Evolutionary conservation across 345 rosid species (phyloP), one percentile per base, ranked within the genome.

Genomic region (Heritiera littoralis): DNA sequence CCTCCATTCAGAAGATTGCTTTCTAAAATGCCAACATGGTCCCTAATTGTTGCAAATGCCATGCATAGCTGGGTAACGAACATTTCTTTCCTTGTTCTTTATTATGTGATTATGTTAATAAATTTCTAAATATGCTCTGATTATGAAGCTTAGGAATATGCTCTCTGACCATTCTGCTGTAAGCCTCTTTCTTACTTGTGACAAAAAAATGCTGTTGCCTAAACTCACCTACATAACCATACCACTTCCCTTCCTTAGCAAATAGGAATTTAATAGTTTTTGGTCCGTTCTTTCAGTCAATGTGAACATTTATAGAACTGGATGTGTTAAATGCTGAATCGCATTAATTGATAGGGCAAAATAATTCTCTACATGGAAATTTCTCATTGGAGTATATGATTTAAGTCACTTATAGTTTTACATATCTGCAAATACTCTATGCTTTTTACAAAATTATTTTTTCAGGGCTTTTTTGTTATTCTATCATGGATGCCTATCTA

Each of bases 401-500:
- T 35, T 35, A 2, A 35, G 38, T 35, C 38, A 35, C 38, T 35
- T 35, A 23, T 23, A 35, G 15, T 43, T 78, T 51, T 55, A 32
- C 9, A 5, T 38, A n/a, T 28, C 58, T 78, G 18, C 75, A 7
- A 52, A 23, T 8, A 10, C 45, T 20, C 63, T 35, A 5, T 55
- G 58, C 67, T 45, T 23, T 23, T 67, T 46, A 5, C 18, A 13
- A 55, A 6, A 18, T 7, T n/a, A 4, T 41, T 63, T 67, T 74
- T 84, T 56, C 92, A 95, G 99, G 99, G 99, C 0, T 95, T 95
- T 74, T 95, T 95, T 86, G 95, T 93, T 83, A 92, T 95, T 85
- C 99, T 95, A 79, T 91, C 99, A 20, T 95, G 99, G 99, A 95
- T 93, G 99, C 99, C 99, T 14, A 89, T 93, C 78, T 93, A 93